phyloP scores from a whole-genome alignment of 768 basidiomycete genomes.

The Tephrocybe sp. region DNA sequence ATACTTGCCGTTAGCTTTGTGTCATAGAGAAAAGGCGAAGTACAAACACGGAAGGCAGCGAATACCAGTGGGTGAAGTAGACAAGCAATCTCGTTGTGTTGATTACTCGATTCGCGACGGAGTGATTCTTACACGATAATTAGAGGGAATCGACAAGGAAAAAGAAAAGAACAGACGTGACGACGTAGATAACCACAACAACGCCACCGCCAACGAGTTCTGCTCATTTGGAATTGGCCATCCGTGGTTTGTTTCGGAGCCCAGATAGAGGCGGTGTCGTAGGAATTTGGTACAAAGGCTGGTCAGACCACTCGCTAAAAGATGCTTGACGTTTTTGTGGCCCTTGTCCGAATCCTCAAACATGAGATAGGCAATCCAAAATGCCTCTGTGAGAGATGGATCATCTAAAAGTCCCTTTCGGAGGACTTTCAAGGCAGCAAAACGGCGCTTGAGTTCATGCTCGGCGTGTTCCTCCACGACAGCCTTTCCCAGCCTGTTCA shows the following conservation, averaged over 20 bases:
- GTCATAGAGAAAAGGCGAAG: slow-evolving; percentile 13
- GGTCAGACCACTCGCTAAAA: slow-evolving; percentile 41
- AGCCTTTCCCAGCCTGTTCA: slow-evolving; percentile 32
- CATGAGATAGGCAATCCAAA: slow-evolving; percentile 58
- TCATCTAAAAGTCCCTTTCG: slow-evolving; percentile 33
- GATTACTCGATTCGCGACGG: slow-evolving; percentile 30
- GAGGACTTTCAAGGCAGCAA: slow-evolving; percentile 43
- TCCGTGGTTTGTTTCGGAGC: slow-evolving; percentile 34
- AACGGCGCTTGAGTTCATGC: slow-evolving; percentile 45
- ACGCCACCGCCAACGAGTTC: slow-evolving; percentile 43
- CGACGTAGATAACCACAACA: slow-evolving; percentile 48
- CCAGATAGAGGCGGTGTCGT: slow-evolving; percentile 36
- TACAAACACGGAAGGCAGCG: slow-evolving; percentile 47
- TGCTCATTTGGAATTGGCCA: slow-evolving; percentile 49
- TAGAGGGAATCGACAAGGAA: slow-evolving; percentile 1
- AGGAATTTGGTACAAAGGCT: slow-evolving; percentile 39
- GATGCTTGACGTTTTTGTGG: slow-evolving; percentile 45
- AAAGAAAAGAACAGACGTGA: slow-evolving; percentile 26
- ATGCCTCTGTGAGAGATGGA: slow-evolving; percentile 36
- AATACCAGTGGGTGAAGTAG: slow-evolving; percentile 45
- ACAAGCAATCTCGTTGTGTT: slow-evolving; percentile 30
- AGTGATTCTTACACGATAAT: slow-evolving; percentile 26
- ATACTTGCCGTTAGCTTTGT: slow-evolving; percentile 17
- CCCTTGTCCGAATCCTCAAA: slow-evolving; percentile 49
- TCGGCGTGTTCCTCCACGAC: slow-evolving; percentile 31